Base-by-base conservation (phyloP, 805 yeast species). In the Saccharomyces cerevisiae region DNA sequence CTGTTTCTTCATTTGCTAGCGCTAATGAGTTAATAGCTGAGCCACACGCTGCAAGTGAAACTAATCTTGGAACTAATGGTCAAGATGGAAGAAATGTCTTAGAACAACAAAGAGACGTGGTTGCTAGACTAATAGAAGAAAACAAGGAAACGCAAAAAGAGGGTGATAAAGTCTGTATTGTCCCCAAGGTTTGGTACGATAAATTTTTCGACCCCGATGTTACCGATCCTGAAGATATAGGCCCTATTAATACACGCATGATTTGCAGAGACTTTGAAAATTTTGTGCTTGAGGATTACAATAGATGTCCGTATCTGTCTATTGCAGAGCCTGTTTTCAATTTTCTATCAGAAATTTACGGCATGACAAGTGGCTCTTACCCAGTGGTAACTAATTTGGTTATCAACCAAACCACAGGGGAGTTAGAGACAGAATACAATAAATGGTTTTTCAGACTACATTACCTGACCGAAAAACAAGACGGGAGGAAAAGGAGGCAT, bases 261-360 rank as follows among this genome's bases (percentile, higher is more conserved):
- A 70, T 84, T 17, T 70, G 78, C n/a, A 79, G 76, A 55, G 71
- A 68, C 14, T 68, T 69, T 47, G 82, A 82, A 1, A 67, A 75
- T 36, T 73, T 81, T 55, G 70, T 74, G 36, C 51, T 69, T 46
- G 63, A 53, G 24, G 73, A 71, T 46, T 59, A 62, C 57, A 50
- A 57, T 22, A 30, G 53, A 17, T 49, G 60, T 50, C 70, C 75
- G 13, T 61, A 74, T 55, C 41, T 68, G 52, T 62, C 73, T 0
- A 67, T 84, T 0, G 70, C 80, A 0, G 77, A 76, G 6, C 66
- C 70, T 4, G 73, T 78, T 2, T 84, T 80, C 59, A 61, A 72
- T 2, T 62, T 72, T 55, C 65, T 85, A 9, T 67, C 64, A 1
- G 71, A 73, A 31, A 80, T 85, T 83, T 84, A 82, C 65, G 87